Conservation (phyloP, 306 rosid species). For the Rosa chinensis region DNA sequence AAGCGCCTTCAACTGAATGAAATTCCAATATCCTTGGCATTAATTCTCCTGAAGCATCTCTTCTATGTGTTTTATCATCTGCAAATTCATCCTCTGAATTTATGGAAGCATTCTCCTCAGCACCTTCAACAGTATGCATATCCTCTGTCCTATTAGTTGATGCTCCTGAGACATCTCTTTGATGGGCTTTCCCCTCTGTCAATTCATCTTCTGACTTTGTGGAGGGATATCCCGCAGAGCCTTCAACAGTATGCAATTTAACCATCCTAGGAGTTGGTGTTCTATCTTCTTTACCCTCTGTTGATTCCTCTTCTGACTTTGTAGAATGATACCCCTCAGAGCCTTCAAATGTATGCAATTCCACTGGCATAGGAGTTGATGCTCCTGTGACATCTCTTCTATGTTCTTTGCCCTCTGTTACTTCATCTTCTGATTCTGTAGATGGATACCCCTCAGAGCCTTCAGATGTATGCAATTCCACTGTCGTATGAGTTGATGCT, state of each 20-base stretch:
- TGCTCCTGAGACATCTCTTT: not conserved
- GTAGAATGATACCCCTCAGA: conserved; percentile 40
- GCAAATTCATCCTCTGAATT: conserved; percentile 31
- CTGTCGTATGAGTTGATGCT: not conserved
- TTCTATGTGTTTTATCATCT: conserved; percentile 17
- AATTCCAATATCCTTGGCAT: conserved; percentile 19
- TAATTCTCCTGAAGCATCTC: conserved; percentile 30
- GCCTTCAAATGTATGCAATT: conserved; percentile 21
- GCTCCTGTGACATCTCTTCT: not conserved
- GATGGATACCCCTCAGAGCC: conserved; percentile 40
- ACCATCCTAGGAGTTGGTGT: not conserved
- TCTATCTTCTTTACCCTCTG: not conserved
- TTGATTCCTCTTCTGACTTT: not conserved
- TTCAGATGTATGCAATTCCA: conserved; percentile 28
- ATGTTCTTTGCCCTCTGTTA: not conserved
- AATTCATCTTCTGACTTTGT: not conserved
- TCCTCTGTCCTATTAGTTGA: not conserved
- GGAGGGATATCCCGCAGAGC: not conserved
- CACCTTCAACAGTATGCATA: too few species aligned
- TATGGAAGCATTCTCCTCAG: not conserved
- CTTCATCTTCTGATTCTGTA: not conserved
- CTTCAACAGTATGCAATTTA: conserved; percentile 23
- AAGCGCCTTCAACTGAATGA: conserved; percentile 29
- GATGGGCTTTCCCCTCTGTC: not conserved
- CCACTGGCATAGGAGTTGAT: not conserved